phyloP scores from a whole-genome alignment of 1,284 basidiomycete genomes.

The Trametes polyzona region DNA sequence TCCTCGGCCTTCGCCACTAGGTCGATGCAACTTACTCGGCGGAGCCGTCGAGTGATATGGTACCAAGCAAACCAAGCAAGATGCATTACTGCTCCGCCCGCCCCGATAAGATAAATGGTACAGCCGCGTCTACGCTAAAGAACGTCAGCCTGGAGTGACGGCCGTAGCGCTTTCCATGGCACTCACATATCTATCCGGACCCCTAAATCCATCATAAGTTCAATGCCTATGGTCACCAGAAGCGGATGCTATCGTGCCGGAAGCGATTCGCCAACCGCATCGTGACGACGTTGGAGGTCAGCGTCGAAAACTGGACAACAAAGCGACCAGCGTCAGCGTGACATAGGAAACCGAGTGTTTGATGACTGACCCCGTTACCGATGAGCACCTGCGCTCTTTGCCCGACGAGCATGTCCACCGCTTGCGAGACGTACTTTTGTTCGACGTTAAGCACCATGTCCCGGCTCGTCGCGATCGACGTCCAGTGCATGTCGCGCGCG shows the following conservation, averaged over 20 bases:
- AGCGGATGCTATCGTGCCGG: constrained; percentile 23
- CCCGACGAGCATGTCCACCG: constrained; percentile 50
- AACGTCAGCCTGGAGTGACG: too few relatives aligned
- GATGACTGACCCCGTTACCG: constrained; percentile 47
- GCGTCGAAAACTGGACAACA: constrained; percentile 55
- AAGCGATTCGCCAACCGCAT: constrained; percentile 48
- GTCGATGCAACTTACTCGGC: too few relatives aligned
- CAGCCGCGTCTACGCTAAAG: too few relatives aligned
- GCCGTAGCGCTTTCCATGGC: too few relatives aligned
- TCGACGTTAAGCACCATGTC: constrained; percentile 42
- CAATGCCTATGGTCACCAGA: too few relatives aligned
- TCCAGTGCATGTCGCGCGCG: constrained; percentile 25
- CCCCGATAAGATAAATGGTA: too few relatives aligned
- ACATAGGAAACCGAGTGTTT: not conserved
- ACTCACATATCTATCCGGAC: too few relatives aligned
- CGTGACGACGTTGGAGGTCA: constrained; percentile 58
- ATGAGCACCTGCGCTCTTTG: constrained; percentile 47
- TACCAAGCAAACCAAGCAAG: too few relatives aligned
- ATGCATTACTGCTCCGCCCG: too few relatives aligned
- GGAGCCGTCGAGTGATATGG: too few relatives aligned
- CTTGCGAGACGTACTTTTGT: constrained; percentile 42
- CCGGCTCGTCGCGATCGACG: constrained; percentile 35
- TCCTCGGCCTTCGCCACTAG: too few relatives aligned
- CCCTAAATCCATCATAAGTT: too few relatives aligned
- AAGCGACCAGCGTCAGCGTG: not conserved